A percentile compares a stretch with the other conserved stretches of the same genome.
Evolutionary conservation across 805 yeast genomes (phyloP).

Genomic region (Wickerhamomyces canadensis): DNA sequence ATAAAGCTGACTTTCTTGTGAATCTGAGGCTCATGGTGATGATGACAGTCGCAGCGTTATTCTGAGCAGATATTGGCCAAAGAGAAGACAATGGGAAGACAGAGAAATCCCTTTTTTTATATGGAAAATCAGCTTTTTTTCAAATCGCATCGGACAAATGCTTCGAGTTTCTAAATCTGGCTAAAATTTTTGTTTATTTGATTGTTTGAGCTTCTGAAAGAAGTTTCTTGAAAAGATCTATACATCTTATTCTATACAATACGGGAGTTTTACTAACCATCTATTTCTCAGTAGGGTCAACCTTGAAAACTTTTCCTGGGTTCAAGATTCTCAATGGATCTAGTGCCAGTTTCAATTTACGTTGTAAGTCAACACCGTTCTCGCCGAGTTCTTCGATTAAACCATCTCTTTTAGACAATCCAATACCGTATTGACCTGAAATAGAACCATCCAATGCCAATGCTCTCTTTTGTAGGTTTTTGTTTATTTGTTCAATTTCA

Average conservation of each 20-base stretch:
- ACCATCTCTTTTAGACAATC: slow-evolving; percentile 60
- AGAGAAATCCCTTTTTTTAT: too few species aligned
- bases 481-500: slow-evolving; percentile 42
- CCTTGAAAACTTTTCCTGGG: slow-evolving; percentile 69
- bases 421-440: slow-evolving; percentile 81
- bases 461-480: slow-evolving; percentile 57
- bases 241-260: neutral
- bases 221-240: neutral
- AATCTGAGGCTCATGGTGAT: too few species aligned
- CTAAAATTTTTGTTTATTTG: too few species aligned
- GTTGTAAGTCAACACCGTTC: slow-evolving; percentile 61
- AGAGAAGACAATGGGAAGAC: too few species aligned
- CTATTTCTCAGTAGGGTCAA: slow-evolving; percentile 39
- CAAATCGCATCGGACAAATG: too few species aligned
- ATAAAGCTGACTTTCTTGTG: too few species aligned
- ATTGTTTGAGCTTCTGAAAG: too few species aligned
- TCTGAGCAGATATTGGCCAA: too few species aligned
- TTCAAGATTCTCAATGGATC: slow-evolving; percentile 69
- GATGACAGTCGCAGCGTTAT: too few species aligned
- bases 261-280: too few species aligned
- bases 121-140: too few species aligned
- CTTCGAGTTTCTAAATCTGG: too few species aligned
- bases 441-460: slow-evolving; percentile 70
- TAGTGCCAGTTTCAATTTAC: slow-evolving; percentile 59
- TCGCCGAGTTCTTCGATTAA: slow-evolving; percentile 57